Base-by-base conservation (phyloP, 805 yeast genomes). In the Ogataea nonfermentans region DNA sequence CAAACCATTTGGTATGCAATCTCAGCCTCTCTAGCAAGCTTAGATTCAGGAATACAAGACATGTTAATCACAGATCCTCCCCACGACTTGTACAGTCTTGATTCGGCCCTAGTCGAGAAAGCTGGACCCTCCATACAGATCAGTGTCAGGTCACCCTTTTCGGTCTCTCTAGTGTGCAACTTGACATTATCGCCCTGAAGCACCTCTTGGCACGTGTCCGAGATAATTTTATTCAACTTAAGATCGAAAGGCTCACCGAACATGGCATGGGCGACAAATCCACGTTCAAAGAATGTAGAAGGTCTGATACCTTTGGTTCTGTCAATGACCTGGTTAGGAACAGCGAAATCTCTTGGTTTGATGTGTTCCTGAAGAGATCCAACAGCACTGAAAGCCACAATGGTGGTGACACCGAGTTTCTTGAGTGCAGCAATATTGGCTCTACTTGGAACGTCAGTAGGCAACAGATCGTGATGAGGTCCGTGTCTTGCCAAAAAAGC, bases 71-170 rank as follows among this genome's bases (percentile, higher is more conserved):
- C 95, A 24, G 89, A 78, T 6, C 96, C 98, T 41, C 96, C 97
- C 82, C 93, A 85, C 24, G 84, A 67, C 47, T 75, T 69, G 70
- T 93, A 93, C 66, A 93, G 66, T 59, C 76, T 76, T 10, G 97
- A 89, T 67, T 93, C 99, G 8, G 99, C 98, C 50, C 99, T 76
- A 10, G 99, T 93, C 26, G 95, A 82, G 65, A 93, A 93, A 35
- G 93, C 96, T 3, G 99, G 99, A 29, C 99, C 99, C 66, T 91
- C 99, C 99, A 93, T 93, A 64, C 99, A 93, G 47, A 93, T 75
- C 28, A 93, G 78, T 6, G 95, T 84, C 43, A 85, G 67, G 56
- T 91, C 97, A 42, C 77, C 80, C 24, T 66, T 66, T 51, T 79
- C 81, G 35, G 87, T 68, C 39, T 61, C 66, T 62, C 78, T 81